Evolutionary conservation across 495 filamentous ascomycete genomes (phyloP).

Genomic region (Terfezia boudieri): DNA sequence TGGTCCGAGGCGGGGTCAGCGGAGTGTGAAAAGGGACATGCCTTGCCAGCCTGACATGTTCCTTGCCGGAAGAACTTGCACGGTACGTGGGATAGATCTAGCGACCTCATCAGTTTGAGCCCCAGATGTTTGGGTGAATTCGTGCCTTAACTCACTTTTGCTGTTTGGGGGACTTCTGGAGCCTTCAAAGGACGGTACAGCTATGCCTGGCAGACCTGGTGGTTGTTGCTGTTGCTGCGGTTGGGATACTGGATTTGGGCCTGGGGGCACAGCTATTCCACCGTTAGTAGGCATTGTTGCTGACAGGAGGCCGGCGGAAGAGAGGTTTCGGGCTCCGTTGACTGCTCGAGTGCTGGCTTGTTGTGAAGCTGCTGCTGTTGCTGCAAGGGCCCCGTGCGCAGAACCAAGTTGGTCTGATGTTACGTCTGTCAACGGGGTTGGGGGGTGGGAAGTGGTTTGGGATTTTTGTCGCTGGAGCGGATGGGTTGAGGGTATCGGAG

Average conservation of each 20-base stretch:
- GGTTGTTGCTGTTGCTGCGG: constrained; percentile 14
- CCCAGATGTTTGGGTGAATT: not conserved
- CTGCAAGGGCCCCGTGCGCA: not conserved
- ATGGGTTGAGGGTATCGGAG: not conserved
- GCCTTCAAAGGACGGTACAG: constrained; percentile 17
- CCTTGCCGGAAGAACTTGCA: constrained; percentile 98
- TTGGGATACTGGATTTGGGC: constrained; percentile 11
- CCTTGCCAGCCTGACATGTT: constrained; percentile 83
- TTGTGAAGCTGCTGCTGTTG: not conserved
- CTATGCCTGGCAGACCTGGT: constrained; percentile 13
- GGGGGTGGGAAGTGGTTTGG: not conserved
- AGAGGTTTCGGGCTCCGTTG: not conserved
- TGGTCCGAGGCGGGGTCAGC: constrained; percentile 55
- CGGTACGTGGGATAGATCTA: constrained; percentile 91
- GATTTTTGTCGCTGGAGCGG: not conserved
- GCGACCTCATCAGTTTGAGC: not conserved
- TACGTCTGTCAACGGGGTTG: too few relatives aligned
- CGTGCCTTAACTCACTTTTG: constrained; percentile 11
- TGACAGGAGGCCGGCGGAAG: not conserved
- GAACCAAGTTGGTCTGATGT: too few relatives aligned
- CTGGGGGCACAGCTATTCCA: constrained; percentile 4
- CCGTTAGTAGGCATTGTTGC: constrained; percentile 3
- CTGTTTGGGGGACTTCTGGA: constrained; percentile 18
- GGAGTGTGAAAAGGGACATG: constrained; percentile 90
- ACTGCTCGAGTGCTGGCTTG: not conserved